Conservation (phyloP, 257 asterid species). For the Lantana camara region DNA sequence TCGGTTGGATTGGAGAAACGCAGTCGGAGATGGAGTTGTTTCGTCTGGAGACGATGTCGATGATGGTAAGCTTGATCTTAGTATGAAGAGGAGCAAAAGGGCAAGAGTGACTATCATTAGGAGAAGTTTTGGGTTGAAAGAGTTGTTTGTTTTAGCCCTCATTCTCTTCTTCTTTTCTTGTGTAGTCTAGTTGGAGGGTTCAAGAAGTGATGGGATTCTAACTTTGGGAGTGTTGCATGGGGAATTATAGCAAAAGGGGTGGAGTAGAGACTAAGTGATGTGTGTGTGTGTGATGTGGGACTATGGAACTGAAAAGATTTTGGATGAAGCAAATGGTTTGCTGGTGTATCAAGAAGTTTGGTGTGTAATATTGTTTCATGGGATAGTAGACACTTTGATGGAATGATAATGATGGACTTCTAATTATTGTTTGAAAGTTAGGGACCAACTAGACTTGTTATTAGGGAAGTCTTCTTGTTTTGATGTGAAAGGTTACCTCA, state of each 20-base stretch:
- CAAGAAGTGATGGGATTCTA: background rate
- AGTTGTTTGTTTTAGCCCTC: constrained; percentile 61
- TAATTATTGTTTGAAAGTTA: background rate
- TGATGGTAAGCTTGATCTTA: constrained; percentile 38
- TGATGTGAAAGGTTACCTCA: background rate
- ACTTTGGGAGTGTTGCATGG: background rate
- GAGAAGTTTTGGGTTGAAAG: constrained; percentile 51
- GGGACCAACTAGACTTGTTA: constrained; percentile 11
- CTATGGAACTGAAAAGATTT: constrained; percentile 48
- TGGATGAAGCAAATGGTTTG: constrained; percentile 70
- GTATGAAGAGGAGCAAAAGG: constrained; percentile 41
- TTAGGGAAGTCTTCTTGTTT: background rate
- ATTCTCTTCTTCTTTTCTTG: constrained; percentile 23
- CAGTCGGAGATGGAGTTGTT: constrained; percentile 24
- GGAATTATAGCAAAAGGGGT: constrained; percentile 4
- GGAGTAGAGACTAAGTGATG: constrained; percentile 35
- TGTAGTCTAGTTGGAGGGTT: background rate
- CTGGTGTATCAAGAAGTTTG: constrained; percentile 60
- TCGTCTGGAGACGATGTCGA: constrained; percentile 28
- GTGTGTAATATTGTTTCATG: constrained; percentile 31
- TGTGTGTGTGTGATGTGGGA: constrained; percentile 30
- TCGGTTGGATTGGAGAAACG: constrained; percentile 14
- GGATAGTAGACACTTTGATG: constrained; percentile 12
- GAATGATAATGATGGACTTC: constrained; percentile 22
- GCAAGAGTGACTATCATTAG: constrained; percentile 29